A percentile compares a stretch with the other conserved stretches of the same genome.
Conservation (phyloP, 441 rosid genomes). For the Brassica balearica region DNA sequence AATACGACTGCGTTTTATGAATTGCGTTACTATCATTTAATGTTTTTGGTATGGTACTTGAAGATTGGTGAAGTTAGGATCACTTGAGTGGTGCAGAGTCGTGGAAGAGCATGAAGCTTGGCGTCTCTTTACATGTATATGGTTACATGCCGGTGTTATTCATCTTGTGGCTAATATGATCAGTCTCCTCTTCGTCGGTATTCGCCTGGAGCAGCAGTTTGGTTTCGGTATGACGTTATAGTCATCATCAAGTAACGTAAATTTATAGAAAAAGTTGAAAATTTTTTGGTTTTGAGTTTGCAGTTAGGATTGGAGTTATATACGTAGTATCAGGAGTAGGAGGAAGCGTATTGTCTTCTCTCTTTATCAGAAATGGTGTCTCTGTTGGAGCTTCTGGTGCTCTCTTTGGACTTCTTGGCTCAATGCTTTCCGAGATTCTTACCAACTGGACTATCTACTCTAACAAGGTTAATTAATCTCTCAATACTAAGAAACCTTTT, state of each 20-base stretch:
- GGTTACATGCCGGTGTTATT: conserved; percentile 65
- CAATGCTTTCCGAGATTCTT: conserved; percentile 71
- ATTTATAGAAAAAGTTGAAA: too few relatives aligned
- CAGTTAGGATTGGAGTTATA: conserved; percentile 62
- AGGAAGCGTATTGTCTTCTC: conserved; percentile 60
- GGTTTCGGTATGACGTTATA: conserved; percentile 49
- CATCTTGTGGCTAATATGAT: conserved; percentile 58
- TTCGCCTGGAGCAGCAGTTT: conserved; percentile 59
- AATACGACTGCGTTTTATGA: too few relatives aligned
- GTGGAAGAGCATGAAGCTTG: conserved; percentile 56
- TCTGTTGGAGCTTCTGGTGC: conserved; percentile 82
- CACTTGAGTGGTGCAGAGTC: conserved; percentile 52
- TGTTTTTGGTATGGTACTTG: neutral
- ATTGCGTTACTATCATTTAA: neutral
- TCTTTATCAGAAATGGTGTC: conserved; percentile 53
- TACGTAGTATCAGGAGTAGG: conserved; percentile 62
- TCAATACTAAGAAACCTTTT: too few relatives aligned
- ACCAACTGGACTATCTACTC: conserved; percentile 72
- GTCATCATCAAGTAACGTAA: neutral
- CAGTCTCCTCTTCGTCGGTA: conserved; percentile 50
- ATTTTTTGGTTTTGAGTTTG: conserved; percentile 13
- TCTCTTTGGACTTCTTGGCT: conserved; percentile 74
- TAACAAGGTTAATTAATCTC: conserved; percentile 52
- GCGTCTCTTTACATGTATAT: conserved; percentile 60
- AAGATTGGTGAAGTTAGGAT: conserved; percentile 53